These are phyloP conservation scores for Spatholobus suberectus DNA, from an alignment of 306 rosid genomes.

Conservation along the genomic window DNA sequence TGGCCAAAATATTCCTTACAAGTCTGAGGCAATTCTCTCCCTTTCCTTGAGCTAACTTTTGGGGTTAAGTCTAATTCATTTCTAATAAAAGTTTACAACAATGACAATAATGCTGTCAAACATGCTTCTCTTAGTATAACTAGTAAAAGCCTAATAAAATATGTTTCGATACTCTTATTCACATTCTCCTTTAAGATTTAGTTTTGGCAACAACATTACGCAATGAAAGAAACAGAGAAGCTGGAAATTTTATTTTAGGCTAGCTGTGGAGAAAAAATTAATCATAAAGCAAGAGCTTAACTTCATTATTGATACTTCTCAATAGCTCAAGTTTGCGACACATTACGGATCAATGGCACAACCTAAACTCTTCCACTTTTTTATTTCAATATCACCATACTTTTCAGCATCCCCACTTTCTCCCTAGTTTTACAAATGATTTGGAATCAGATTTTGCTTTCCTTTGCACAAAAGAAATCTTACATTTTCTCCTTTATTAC, in stretches of 20 bases:
- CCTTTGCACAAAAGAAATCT: neutral
- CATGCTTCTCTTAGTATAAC: neutral
- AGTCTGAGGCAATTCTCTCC: neutral
- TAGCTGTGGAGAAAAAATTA: slow-evolving; percentile 1
- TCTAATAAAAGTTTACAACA: neutral
- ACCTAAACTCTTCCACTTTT: neutral
- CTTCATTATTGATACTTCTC: neutral
- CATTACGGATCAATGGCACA: neutral
- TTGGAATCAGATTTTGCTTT: slow-evolving; percentile 4
- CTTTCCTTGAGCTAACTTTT: neutral
- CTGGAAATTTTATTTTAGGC: neutral
- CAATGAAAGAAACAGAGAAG: neutral
- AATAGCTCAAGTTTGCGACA: neutral
- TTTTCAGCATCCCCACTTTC: slow-evolving; percentile 6
- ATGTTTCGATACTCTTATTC: neutral
- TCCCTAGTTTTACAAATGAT: neutral
- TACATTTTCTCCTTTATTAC: neutral
- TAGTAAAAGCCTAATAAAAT: neutral
- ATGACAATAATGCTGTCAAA: neutral
- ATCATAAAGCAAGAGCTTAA: neutral
- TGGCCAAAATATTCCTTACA: neutral
- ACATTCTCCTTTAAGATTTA: slow-evolving; percentile 5
- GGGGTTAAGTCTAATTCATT: neutral
- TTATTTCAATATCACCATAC: neutral
- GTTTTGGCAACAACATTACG: neutral